These are phyloP conservation scores for Saccharomyces eubayanus DNA, from an alignment of 805 yeast genomes.

Conservation along the genomic window DNA sequence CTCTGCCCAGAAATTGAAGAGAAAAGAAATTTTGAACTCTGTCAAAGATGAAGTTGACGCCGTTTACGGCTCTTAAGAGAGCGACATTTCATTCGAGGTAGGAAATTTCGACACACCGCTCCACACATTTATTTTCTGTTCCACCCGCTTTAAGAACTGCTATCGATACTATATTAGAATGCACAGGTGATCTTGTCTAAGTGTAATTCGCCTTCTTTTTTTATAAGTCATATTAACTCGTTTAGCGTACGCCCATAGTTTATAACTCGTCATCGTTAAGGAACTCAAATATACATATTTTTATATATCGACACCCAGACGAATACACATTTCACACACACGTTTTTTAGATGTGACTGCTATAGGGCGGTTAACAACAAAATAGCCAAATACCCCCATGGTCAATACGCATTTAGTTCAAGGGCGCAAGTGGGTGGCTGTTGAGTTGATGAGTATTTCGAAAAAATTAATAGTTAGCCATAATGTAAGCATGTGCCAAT, in stretches of 20 bases:
- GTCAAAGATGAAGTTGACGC: conserved; percentile 60
- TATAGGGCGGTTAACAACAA: neutral
- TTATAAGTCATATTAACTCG: neutral
- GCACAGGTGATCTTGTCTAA: neutral
- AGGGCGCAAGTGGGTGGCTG: neutral
- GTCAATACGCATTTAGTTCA: neutral
- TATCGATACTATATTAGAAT: neutral
- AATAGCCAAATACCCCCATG: neutral
- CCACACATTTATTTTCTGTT: neutral
- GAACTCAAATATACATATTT: neutral
- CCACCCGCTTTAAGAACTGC: neutral
- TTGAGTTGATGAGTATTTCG: neutral
- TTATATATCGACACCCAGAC: neutral
- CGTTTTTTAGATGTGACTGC: neutral
- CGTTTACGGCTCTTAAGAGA: conserved; percentile 37
- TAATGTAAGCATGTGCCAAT: neutral
- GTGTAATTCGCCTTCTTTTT: neutral
- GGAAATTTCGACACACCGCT: neutral
- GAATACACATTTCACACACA: neutral
- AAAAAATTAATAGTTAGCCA: neutral
- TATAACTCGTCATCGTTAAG: neutral
- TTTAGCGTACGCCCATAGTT: neutral
- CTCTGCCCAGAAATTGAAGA: conserved; percentile 91
- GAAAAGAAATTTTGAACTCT: conserved; percentile 73
- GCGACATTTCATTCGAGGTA: neutral